phyloP scores from a whole-genome alignment of 352 stramenopile species.

The Thalassiosira ordinaria region DNA sequence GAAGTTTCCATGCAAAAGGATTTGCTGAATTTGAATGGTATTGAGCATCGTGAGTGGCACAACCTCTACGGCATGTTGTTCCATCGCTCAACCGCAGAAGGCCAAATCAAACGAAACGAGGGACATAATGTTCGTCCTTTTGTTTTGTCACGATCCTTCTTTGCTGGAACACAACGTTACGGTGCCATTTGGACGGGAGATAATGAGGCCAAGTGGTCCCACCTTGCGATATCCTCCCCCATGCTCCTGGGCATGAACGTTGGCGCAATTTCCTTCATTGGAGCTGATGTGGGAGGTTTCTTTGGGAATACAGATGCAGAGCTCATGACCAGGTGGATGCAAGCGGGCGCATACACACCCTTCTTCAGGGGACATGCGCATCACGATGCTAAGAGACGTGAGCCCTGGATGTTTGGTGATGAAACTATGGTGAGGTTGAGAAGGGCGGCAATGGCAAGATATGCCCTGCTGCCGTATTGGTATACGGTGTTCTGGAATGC shows the following conservation, averaged over 20 bases:
- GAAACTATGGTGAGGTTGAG: slow-evolving; percentile 91
- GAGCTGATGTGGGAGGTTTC: slow-evolving; percentile 98
- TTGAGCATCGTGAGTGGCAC: slow-evolving; percentile 99
- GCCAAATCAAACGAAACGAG: slow-evolving; percentile 85
- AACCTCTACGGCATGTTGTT: slow-evolving; percentile 99
- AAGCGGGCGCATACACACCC: slow-evolving; percentile 95
- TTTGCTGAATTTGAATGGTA: slow-evolving; percentile 89
- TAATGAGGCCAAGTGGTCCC: slow-evolving; percentile 95
- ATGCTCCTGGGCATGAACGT: slow-evolving; percentile 98
- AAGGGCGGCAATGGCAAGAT: slow-evolving; percentile 92
- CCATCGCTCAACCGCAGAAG: slow-evolving; percentile 94
- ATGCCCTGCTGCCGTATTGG: slow-evolving; percentile 96
- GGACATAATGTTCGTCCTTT: slow-evolving; percentile 91
- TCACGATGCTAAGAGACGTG: slow-evolving; percentile 97
- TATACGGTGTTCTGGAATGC: slow-evolving; percentile 88
- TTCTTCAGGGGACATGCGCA: slow-evolving; percentile 99
- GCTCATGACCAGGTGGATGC: slow-evolving; percentile 95
- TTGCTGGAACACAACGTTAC: slow-evolving; percentile 95
- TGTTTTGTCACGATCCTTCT: slow-evolving; percentile 97
- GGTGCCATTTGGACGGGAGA: slow-evolving; percentile 99
- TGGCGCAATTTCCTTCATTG: slow-evolving; percentile 95
- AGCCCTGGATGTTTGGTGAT: slow-evolving; percentile 98
- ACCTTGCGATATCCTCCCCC: slow-evolving; percentile 93
- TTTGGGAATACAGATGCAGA: slow-evolving; percentile 96
- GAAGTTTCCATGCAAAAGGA: slow-evolving; percentile 99